Conservation (phyloP, 306 rosid genomes). For the Phaseolus lunatus region DNA sequence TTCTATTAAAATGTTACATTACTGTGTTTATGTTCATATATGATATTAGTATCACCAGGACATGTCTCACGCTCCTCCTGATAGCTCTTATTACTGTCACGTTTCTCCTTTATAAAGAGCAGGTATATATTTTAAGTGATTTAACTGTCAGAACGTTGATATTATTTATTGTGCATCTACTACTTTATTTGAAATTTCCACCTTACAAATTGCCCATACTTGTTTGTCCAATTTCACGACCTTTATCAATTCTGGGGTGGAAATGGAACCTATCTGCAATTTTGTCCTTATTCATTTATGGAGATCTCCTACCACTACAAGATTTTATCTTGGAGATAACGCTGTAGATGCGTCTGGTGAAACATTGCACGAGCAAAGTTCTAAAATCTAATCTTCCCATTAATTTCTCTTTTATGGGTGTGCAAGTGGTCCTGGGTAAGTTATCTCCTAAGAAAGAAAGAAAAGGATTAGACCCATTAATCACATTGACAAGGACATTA, state of each 20-base stretch:
- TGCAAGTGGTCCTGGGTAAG: conserved; percentile 34
- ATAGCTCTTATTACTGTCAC: conserved; percentile 37
- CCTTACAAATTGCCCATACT: conserved; percentile 55
- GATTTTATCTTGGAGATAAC: conserved; percentile 52
- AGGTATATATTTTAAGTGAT: not conserved
- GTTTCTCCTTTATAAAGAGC: conserved; percentile 27
- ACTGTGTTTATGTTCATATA: conserved; percentile 37
- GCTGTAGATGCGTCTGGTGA: conserved; percentile 54
- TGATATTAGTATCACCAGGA: conserved; percentile 27
- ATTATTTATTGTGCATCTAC: conserved; percentile 30
- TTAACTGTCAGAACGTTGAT: conserved; percentile 24
- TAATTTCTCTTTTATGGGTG: conserved; percentile 36
- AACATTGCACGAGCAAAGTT: conserved; percentile 44
- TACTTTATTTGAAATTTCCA: conserved; percentile 37
- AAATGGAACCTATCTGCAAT: conserved; percentile 51
- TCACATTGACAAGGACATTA: conserved; percentile 37
- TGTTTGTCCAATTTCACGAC: conserved; percentile 38
- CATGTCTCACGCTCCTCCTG: conserved; percentile 14
- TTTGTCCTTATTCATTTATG: conserved; percentile 65
- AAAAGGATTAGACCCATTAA: conserved; percentile 13
- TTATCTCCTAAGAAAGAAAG: conserved; percentile 24
- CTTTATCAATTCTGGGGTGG: conserved; percentile 38
- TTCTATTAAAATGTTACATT: not conserved
- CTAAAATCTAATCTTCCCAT: not conserved
- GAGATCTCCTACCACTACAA: conserved; percentile 50